These are phyloP conservation scores for Solanum virginianum DNA, from an alignment of 257 asterid species.

Conservation along the genomic window DNA sequence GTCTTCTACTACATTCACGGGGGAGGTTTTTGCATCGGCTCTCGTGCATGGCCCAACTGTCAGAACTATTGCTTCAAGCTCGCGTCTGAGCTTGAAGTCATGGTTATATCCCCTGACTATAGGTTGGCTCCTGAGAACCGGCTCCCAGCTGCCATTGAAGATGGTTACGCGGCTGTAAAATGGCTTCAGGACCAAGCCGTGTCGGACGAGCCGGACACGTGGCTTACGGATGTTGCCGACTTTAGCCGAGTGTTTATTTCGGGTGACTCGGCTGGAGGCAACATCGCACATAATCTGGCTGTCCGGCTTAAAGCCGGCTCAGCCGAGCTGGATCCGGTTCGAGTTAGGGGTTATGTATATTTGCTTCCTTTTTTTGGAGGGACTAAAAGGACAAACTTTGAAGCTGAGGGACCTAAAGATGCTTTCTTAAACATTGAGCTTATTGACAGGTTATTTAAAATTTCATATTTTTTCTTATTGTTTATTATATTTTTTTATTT, in stretches of 20 bases:
- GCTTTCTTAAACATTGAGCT: slow-evolving; percentile 53
- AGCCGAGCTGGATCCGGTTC: slow-evolving; percentile 35
- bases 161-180: slow-evolving; percentile 40
- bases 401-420: slow-evolving; percentile 67
- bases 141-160: slow-evolving; percentile 71
- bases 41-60: slow-evolving; percentile 64
- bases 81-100: slow-evolving; percentile 48
- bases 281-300: slow-evolving; percentile 54
- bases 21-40: slow-evolving; percentile 72
- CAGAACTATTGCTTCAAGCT: slow-evolving; percentile 70
- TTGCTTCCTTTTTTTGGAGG: slow-evolving; percentile 75
- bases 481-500: background rate
- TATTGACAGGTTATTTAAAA: slow-evolving; percentile 46
- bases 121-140: slow-evolving; percentile 61
- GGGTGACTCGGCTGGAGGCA: slow-evolving; percentile 82
- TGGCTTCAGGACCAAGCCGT: slow-evolving; percentile 56
- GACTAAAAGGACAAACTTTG: slow-evolving; percentile 39
- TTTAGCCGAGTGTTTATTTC: slow-evolving; percentile 42
- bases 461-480: too few relatives aligned
- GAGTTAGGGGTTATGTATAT: slow-evolving; percentile 54
- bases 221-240: slow-evolving; percentile 47
- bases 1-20: slow-evolving; percentile 65
- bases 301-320: slow-evolving; percentile 40
- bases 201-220: slow-evolving; percentile 30
- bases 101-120: slow-evolving; percentile 60